These are phyloP conservation scores for Phycomyces blakesleeanus DNA, from an alignment of 192 early-diverging fungal species.

Conservation along the genomic window DNA sequence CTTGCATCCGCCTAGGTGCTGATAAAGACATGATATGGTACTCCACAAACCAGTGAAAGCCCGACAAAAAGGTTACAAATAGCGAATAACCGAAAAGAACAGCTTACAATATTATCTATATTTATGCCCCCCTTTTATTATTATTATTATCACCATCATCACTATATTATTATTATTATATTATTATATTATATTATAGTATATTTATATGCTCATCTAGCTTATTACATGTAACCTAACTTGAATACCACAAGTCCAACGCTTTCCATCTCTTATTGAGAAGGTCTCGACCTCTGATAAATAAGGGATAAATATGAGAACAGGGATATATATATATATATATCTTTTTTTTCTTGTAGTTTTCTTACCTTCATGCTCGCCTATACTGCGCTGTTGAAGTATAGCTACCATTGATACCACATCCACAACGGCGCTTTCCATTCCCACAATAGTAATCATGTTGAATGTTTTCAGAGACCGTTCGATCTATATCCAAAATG, in stretches of 20 bases:
- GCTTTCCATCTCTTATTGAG: constrained; percentile 4
- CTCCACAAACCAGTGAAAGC: neutral
- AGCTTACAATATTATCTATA: no score
- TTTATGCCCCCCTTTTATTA: neutral
- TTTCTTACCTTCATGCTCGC: constrained; percentile 8
- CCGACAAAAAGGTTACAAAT: no score
- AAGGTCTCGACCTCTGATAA: constrained; percentile 15
- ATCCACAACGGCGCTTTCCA: constrained; percentile 19
- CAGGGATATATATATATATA: neutral
- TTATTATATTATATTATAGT: neutral
- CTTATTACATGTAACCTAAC: constrained; percentile 8
- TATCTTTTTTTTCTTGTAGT: neutral
- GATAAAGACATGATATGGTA: neutral
- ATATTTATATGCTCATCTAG: neutral
- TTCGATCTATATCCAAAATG: constrained; percentile 2
- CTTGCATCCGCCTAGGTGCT: neutral
- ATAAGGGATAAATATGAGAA: no score
- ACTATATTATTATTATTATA: constrained; percentile 7
- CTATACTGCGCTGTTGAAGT: constrained; percentile 14
- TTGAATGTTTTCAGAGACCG: constrained; percentile 2
- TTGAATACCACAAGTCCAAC: constrained; percentile 15
- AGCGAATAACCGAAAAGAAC: no score
- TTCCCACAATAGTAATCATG: constrained; percentile 15
- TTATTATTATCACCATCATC: neutral
- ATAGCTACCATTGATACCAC: constrained; percentile 13